Evolutionary conservation across 495 filamentous ascomycete genomes (phyloP).

Genomic region (Trichoderma reesei): DNA sequence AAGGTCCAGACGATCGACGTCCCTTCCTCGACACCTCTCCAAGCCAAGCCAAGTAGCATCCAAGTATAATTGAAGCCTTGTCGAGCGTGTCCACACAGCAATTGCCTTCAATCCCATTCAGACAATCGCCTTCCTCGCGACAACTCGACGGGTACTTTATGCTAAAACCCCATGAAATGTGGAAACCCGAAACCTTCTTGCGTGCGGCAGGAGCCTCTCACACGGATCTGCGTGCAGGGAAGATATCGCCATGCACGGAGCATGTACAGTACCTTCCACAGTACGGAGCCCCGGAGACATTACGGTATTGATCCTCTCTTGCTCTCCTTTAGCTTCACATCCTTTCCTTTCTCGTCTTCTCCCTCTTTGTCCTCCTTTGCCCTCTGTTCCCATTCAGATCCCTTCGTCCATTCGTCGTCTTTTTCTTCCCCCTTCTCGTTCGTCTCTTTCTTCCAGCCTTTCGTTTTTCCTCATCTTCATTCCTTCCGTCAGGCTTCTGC

Average conservation of each 20-base stretch:
- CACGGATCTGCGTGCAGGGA: background rate
- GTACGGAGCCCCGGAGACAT: background rate
- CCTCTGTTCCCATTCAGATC: background rate
- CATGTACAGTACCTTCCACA: no score
- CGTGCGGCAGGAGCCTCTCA: background rate
- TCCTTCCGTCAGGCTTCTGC: background rate
- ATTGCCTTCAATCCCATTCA: background rate
- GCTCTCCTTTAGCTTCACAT: background rate
- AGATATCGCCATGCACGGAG: background rate
- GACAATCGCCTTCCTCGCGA: background rate
- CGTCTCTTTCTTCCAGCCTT: background rate
- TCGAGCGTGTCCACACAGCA: background rate
- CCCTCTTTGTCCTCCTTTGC: conserved; percentile 10
- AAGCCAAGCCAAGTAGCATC: no score
- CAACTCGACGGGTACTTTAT: background rate
- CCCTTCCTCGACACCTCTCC: background rate
- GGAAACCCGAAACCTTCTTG: background rate
- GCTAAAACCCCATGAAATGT: background rate
- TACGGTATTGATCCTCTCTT: background rate
- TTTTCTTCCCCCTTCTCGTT: background rate
- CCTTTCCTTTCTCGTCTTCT: background rate
- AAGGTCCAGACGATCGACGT: background rate
- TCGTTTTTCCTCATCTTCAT: background rate
- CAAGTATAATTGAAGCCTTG: background rate
- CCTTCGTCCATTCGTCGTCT: background rate